A percentile compares a stretch with the other conserved stretches of the same genome.
Conservation (phyloP, 305 asterid species). For the Petunia hybrid region DNA sequence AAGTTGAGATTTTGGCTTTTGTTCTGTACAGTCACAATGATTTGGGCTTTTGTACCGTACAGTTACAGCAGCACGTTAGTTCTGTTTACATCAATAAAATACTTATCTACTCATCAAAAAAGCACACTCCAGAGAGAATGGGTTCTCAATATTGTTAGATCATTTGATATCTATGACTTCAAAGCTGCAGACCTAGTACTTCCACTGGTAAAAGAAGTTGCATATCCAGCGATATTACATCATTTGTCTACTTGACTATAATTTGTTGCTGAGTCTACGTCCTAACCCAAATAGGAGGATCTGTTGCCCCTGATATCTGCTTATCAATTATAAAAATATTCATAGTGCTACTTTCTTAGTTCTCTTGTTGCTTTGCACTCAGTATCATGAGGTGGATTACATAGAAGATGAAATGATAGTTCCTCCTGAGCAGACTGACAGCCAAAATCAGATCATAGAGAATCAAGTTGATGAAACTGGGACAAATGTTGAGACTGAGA, state of each 20-base stretch:
- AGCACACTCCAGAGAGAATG: background rate
- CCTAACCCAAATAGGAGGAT: too few relatives aligned
- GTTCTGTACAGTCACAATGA: background rate
- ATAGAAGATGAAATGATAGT: conserved; percentile 51
- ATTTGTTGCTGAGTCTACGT: too few relatives aligned
- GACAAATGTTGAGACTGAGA: conserved; percentile 45
- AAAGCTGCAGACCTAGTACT: too few relatives aligned
- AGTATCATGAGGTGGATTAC: conserved; percentile 48
- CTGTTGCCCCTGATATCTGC: background rate
- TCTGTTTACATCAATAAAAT: background rate
- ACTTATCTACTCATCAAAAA: background rate
- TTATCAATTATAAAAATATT: background rate
- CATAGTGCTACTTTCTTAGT: background rate
- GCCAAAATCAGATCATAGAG: conserved; percentile 42
- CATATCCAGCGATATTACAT: too few relatives aligned
- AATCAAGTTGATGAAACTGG: conserved; percentile 40
- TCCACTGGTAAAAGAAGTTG: too few relatives aligned
- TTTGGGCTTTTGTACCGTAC: background rate
- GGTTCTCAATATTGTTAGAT: background rate
- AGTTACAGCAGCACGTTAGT: background rate
- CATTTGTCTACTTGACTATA: too few relatives aligned
- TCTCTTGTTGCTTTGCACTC: background rate
- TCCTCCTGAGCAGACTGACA: conserved; percentile 41
- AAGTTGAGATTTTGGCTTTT: background rate
- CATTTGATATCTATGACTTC: background rate